Base-by-base conservation (phyloP, 1,139 yeast species). In the Zygotorulaspora mrakii region DNA sequence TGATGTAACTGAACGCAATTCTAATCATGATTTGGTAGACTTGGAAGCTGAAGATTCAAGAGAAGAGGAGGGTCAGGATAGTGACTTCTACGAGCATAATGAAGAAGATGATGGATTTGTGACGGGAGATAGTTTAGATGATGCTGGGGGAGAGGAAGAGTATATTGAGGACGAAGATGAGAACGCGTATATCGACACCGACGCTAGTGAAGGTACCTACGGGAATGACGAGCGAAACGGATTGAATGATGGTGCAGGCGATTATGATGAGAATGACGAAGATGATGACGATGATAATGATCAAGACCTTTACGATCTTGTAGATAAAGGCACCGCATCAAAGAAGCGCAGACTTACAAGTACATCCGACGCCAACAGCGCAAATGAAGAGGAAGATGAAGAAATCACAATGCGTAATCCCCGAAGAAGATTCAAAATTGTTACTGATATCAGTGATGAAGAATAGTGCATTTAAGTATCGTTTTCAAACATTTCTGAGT, bases 401-500 rank as follows among this genome's bases (percentile, higher is more conserved):
- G 34, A 35, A 29, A 33, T 17, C 7, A 25, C 17, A 17, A 11
- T 32, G 6, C 39, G 27, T 18, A 32, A 17, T 7, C 35, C 33
- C 9, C 34, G 43, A 21, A 47, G 48, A 35, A 42, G 54, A 25
- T 46, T 44, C 30, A 50, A 40, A 23, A 50, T 57, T 9, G 45
- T 57, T n/a, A 34, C 55, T 6, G 57, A 50, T 29, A 41, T 32
- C n/a, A 54, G 56, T 31, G 62, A 57, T 31, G 60, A 54, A n/a
- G 55, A 54, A 11, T 42, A 32, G 16, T 35, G 27, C 9, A 5
- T 5, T 23, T 18, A 9, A 17, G 26, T 12, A n/a, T 21, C 33
- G 9, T 35, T 13, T 10, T 16, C 9, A 6, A 20, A 20, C 6
- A 20, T 20, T 7, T 24, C 11, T 10, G n/a, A 6, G n/a, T 20